These are phyloP conservation scores for Metschnikowia arizonensis DNA, from an alignment of 805 yeast genomes.

Conservation along the genomic window DNA sequence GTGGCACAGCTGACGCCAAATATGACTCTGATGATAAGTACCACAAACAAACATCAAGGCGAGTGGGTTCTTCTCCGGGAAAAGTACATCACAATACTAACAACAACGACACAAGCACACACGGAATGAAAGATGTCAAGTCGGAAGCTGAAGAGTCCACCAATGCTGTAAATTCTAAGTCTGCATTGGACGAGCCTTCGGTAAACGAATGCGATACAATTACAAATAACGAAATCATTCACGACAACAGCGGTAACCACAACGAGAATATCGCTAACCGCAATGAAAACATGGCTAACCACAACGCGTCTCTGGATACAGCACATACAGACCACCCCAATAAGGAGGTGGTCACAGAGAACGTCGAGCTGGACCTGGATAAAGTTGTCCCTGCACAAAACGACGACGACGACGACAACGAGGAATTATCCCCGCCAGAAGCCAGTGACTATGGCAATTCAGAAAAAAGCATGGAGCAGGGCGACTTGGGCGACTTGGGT, in stretches of 20 bases:
- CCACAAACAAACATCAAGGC: conserved; percentile 18
- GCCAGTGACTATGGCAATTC: background rate
- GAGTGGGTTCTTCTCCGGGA: conserved; percentile 1
- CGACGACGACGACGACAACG: too few species aligned
- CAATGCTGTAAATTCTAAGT: background rate
- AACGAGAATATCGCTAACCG: too few species aligned
- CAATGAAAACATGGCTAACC: conserved; percentile 10
- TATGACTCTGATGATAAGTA: conserved; percentile 33
- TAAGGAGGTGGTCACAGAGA: background rate
- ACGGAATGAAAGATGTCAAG: background rate
- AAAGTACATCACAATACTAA: background rate
- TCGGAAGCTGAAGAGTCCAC: background rate
- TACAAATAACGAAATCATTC: conserved; percentile 34
- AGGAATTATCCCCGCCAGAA: too few species aligned
- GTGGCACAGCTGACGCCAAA: conserved; percentile 30
- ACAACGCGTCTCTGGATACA: background rate
- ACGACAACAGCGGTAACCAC: too few species aligned
- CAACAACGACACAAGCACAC: background rate
- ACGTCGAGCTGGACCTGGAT: conserved; percentile 2
- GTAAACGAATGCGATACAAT: conserved; percentile 41
- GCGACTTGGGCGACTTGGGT: conserved; percentile 1
- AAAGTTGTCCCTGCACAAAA: background rate
- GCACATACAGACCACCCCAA: conserved; percentile 1
- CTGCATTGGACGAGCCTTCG: conserved; percentile 34
- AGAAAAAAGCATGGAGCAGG: background rate